phyloP scores from a whole-genome alignment of 495 filamentous ascomycete genomes.

The Acidiella bohemica region DNA sequence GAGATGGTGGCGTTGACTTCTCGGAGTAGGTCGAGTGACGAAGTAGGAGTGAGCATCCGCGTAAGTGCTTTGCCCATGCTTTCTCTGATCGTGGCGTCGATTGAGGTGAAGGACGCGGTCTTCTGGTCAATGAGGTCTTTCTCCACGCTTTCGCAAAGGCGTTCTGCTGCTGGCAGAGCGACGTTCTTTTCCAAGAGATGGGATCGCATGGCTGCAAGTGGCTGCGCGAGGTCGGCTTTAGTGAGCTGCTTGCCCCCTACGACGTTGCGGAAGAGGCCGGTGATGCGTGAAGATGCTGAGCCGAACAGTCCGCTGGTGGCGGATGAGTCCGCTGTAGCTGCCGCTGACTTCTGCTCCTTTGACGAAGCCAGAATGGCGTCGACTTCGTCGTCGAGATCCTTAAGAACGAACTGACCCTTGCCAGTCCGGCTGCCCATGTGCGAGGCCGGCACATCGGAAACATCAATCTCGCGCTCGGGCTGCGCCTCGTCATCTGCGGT shows the following conservation, averaged over 20 bases:
- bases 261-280: conserved; percentile 81
- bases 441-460: conserved; percentile 62
- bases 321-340: neutral
- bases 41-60: conserved; percentile 90
- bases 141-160: conserved; percentile 82
- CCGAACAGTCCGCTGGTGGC: conserved; percentile 47
- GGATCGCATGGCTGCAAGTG: conserved; percentile 89
- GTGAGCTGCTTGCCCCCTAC: conserved; percentile 87
- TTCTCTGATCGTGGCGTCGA: conserved; percentile 64
- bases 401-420: conserved; percentile 86
- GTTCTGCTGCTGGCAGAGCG: conserved; percentile 81
- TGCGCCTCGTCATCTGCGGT: conserved; percentile 37
- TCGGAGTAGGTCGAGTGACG: conserved; percentile 82
- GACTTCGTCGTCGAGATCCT: conserved; percentile 86
- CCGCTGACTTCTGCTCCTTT: conserved; percentile 35
- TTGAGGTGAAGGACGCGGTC: conserved; percentile 79
- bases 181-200: conserved; percentile 94
- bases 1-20: conserved; percentile 73
- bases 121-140: conserved; percentile 79
- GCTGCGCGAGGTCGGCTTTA: conserved; percentile 73
- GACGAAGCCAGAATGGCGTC: conserved; percentile 66
- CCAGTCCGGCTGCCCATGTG: conserved; percentile 72
- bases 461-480: conserved; percentile 34
- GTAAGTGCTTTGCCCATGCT: conserved; percentile 82
- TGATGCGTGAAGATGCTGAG: conserved; percentile 62